Base-by-base conservation (phyloP, 371 early-diverging fungal genomes). In the Mortierella sp. region DNA sequence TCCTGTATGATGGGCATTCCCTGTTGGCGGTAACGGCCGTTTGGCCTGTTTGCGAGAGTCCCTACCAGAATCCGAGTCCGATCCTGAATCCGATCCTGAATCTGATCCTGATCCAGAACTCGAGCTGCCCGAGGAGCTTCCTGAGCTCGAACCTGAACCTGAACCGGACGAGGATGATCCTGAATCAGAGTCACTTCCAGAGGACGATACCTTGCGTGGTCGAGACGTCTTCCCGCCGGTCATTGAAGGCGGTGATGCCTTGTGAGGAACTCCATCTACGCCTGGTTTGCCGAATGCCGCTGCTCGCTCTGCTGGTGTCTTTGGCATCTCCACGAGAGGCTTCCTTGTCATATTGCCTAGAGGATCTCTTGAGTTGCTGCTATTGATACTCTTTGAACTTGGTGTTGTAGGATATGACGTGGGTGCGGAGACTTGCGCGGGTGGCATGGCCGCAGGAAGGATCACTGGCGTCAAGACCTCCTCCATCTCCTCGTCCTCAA, bases 361-460 rank as follows among this genome's bases (percentile, higher is more conserved):
- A 31, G 45, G 26, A 75, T 16, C 42, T 38, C 28, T 34, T 63
- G 72, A 24, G 58, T 57, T 72, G 11, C n/a, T 31, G 57, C 24
- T 26, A 28, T 28, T 73, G 75, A 55, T 34, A 48, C 71, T 63
- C 21, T 42, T 8, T 2, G 58, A 10, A 1, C 78, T 72, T n/a
- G 84, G 60, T 11, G 75, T 54, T 28, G 81, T 57, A 8, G 91
- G 89, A 74, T 90, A 88, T 54, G 88, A 68, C 14, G 90, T 85
- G 0, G 38, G 65, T 24, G 24, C 34, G 24, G 38, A 1, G 7
- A 44, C 63, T 13, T 91, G 88, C 34, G 87, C 87, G 31, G 91
- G 88, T 31, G 91, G 90, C 44, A 89, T 88, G 34, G 89, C 81
- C 2, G 89, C 83, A 4, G 92, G 76, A 4, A 76, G 72, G 50